These are phyloP conservation scores for Linnemannia elongata DNA, from an alignment of 192 early-diverging fungal genomes.

Conservation along the genomic window DNA sequence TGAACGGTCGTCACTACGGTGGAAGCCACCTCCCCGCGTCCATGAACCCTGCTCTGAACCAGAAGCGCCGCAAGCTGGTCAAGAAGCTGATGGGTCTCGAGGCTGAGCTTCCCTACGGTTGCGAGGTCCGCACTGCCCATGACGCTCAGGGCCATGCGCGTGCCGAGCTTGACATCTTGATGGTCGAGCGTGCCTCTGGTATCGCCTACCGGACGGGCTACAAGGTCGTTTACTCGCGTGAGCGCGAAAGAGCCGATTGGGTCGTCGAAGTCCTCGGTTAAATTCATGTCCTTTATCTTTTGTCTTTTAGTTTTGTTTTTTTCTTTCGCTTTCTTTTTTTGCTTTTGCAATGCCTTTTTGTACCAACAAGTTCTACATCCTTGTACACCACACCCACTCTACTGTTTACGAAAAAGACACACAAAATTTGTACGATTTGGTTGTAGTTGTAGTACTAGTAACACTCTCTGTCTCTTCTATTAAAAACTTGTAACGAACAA, in stretches of 20 bases:
- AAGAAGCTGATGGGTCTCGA: conserved; percentile 39
- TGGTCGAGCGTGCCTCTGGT: conserved; percentile 45
- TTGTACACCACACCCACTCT: neutral
- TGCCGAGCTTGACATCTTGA: conserved; percentile 48
- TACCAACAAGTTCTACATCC: neutral
- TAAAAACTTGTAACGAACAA: conserved; percentile 11
- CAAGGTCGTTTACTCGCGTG: conserved; percentile 49
- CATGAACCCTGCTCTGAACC: conserved; percentile 24
- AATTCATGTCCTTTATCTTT: neutral
- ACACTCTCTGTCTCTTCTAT: neutral
- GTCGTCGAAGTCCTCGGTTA: conserved; percentile 41
- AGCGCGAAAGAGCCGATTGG: conserved; percentile 47
- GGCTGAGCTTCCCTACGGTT: conserved; percentile 45
- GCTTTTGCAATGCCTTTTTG: neutral
- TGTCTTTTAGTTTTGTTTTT: neutral
- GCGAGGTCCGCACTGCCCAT: conserved; percentile 40
- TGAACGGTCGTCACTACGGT: conserved; percentile 48
- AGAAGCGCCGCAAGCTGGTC: conserved; percentile 38
- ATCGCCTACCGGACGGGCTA: conserved; percentile 47
- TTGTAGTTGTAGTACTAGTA: conserved; percentile 6
- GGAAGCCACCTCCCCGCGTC: conserved; percentile 50
- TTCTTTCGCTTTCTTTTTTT: neutral
- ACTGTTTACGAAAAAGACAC: conserved; percentile 10
- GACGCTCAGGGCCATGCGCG: conserved; percentile 36
- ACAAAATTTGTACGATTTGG: conserved; percentile 7